Evolutionary conservation across 2,329 filamentous ascomycete species (phyloP).

Genomic region (Colletotrichum sansevieriae): DNA sequence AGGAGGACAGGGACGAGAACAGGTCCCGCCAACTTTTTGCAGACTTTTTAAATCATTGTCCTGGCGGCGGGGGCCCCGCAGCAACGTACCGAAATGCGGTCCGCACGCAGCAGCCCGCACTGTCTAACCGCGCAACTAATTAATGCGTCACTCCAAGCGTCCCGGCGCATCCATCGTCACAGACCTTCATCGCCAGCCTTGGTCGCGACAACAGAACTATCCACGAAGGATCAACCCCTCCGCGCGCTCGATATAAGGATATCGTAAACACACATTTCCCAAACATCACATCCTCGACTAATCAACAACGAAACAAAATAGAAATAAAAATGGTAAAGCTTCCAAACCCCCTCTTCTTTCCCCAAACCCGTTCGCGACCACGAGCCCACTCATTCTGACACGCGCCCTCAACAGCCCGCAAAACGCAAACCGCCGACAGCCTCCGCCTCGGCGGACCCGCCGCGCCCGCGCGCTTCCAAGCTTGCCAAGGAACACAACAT

Average conservation of each 20-base stretch:
- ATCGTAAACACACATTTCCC: not conserved
- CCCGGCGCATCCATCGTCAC: conserved; percentile 27
- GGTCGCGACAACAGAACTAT: not conserved
- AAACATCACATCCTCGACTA: no score
- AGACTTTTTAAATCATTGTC: not conserved
- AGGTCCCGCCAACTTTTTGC: not conserved
- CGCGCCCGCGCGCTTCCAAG: conserved; percentile 77
- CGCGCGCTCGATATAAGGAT: not conserved
- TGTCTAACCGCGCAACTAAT: conserved; percentile 33
- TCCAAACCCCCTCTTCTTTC: no score
- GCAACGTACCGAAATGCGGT: not conserved
- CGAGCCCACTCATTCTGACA: not conserved
- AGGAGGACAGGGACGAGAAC: no score
- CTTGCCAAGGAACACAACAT: conserved; percentile 94
- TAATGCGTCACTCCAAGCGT: conserved; percentile 28
- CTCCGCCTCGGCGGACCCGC: conserved; percentile 46
- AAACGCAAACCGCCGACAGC: conserved; percentile 61
- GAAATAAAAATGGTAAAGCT: conserved; percentile 19
- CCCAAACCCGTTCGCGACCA: not conserved
- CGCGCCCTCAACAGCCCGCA: conserved; percentile 57
- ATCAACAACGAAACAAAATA: not conserved
- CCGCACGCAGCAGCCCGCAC: not conserved
- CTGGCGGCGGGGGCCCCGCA: conserved; percentile 13
- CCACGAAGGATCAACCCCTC: not conserved
- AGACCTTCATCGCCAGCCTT: conserved; percentile 1